Conservation (phyloP, 1,284 basidiomycete species). For the Sanghuangporus sanghuang region DNA sequence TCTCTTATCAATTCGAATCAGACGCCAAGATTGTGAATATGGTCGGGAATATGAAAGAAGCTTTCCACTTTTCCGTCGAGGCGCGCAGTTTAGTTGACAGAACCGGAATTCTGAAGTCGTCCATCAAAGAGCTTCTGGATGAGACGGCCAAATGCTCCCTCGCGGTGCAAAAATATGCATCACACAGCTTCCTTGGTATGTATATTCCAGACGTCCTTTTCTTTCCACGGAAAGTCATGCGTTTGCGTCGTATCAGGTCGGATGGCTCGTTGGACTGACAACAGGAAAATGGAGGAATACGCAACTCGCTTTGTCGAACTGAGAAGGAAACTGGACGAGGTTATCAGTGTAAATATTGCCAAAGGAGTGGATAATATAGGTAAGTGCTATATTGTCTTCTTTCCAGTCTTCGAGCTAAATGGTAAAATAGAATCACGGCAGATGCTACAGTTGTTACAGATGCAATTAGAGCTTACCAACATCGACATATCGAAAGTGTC, state of each 20-base stretch:
- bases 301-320: neutral
- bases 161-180: neutral
- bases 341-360: neutral
- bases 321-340: neutral
- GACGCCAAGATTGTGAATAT: neutral
- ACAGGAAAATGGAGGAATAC: neutral
- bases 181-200: neutral
- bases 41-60: neutral
- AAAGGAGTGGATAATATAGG: neutral
- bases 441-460: neutral
- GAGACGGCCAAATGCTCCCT: neutral
- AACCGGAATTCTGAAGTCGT: neutral
- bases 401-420: neutral
- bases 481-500: neutral
- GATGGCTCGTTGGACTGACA: neutral
- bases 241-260: neutral
- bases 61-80: neutral
- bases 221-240: too few species aligned
- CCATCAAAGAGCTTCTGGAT: neutral
- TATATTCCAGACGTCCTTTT: too few species aligned
- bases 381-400: neutral
- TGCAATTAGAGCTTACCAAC: neutral
- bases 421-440: neutral
- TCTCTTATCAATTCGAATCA: neutral
- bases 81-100: neutral